Percentiles rank a stretch among this genome's conserved stretches.
Conservation (phyloP, 140 eudicot species). For the Erigeron philadelphicus region DNA sequence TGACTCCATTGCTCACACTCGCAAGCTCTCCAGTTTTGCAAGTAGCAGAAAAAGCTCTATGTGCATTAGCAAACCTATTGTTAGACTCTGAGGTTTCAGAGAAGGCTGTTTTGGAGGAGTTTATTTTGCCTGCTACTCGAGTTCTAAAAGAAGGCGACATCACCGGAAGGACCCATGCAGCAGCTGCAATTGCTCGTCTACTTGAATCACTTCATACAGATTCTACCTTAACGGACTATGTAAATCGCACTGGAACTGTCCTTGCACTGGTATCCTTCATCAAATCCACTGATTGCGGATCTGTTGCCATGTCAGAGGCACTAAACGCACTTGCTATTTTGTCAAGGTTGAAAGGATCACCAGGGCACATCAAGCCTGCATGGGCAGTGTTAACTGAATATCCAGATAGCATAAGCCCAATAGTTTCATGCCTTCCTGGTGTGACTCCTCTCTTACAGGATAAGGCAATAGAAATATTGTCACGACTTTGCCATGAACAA, state of each 20-base stretch:
- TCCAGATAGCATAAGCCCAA: conserved; percentile 69
- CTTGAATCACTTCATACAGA: conserved; percentile 61
- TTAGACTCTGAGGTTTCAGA: conserved; percentile 69
- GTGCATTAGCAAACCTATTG: conserved; percentile 85
- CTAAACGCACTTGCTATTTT: conserved; percentile 73
- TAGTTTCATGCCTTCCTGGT: conserved; percentile 66
- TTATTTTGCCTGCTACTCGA: conserved; percentile 74
- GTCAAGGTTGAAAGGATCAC: conserved; percentile 57
- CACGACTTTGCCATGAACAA: conserved; percentile 69
- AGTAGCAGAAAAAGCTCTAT: conserved; percentile 84
- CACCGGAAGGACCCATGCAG: conserved; percentile 75
- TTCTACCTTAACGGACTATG: conserved; percentile 55
- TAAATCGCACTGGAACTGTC: conserved; percentile 74
- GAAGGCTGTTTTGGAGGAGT: conserved; percentile 63
- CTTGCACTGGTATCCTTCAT: conserved; percentile 75
- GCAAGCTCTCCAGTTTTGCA: conserved; percentile 62
- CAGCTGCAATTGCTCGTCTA: conserved; percentile 89
- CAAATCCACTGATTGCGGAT: conserved; percentile 53
- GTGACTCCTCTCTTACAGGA: conserved; percentile 68
- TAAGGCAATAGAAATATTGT: conserved; percentile 76
- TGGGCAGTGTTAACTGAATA: conserved; percentile 79
- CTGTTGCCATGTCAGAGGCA: conserved; percentile 66
- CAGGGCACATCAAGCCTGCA: conserved; percentile 68
- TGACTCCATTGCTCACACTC: conserved; percentile 54
- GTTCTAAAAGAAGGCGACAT: conserved; percentile 67